These are phyloP conservation scores for Ceratocystis cacaofunesta DNA, from an alignment of 2,329 filamentous ascomycete genomes.

Conservation along the genomic window DNA sequence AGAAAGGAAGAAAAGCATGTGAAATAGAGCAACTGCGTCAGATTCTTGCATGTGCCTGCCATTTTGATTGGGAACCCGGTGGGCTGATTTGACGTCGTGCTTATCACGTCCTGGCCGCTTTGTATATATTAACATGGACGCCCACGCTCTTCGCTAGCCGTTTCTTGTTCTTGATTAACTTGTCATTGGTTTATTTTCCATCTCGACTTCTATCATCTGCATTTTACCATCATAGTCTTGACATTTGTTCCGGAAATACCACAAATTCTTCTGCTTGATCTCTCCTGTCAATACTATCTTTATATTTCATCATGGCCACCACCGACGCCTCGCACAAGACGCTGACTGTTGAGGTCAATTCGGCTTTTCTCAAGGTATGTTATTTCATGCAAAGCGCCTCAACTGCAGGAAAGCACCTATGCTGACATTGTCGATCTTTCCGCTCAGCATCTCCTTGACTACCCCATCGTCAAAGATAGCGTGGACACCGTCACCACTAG, in stretches of 20 bases:
- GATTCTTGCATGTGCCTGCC: slow-evolving; percentile 8
- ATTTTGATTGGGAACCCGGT: not conserved
- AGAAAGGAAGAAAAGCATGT: slow-evolving; percentile 3
- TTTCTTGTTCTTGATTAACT: not conserved
- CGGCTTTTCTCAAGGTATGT: slow-evolving; percentile 36
- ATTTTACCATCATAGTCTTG: not conserved
- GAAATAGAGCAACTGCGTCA: not conserved
- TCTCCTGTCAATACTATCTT: not conserved
- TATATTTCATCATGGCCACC: slow-evolving; percentile 25
- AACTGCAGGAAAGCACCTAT: not conserved
- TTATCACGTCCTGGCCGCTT: slow-evolving; percentile 1
- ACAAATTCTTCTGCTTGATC: not conserved
- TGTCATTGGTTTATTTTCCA: not conserved
- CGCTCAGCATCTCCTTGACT: slow-evolving; percentile 62
- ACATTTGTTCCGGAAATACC: not conserved
- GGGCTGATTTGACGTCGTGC: not conserved
- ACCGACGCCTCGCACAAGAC: slow-evolving; percentile 19
- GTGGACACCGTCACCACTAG: slow-evolving; percentile 32
- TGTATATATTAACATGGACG: not conserved
- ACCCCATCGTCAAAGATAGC: slow-evolving; percentile 68
- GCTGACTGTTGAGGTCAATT: slow-evolving; percentile 24
- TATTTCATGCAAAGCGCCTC: not conserved
- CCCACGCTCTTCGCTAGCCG: not conserved
- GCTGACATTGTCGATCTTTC: not conserved
- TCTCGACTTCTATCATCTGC: not conserved